phyloP scores from a whole-genome alignment of 176 grass and related monocot genomes.

The Oropetium thomaeum region DNA sequence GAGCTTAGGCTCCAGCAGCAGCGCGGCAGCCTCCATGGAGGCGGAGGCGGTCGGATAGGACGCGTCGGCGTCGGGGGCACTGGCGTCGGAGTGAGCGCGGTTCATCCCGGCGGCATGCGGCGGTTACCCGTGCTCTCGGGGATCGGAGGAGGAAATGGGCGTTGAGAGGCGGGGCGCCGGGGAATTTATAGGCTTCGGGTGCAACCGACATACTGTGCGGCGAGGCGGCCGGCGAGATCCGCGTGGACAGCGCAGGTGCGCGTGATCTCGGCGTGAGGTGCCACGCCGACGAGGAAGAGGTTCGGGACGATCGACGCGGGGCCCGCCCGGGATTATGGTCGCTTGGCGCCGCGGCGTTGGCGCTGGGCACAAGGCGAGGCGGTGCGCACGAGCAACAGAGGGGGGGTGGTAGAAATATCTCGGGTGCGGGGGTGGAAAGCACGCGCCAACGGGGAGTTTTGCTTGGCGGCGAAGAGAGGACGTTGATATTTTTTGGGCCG shows the following conservation, averaged over 20 bases:
- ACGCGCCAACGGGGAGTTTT: conserved; percentile 21
- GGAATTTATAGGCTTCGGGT: conserved; percentile 60
- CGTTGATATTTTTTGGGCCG: conserved; percentile 33
- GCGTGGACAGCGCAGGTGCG: conserved; percentile 14
- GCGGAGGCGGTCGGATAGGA: background rate
- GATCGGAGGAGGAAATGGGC: background rate
- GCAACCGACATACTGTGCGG: conserved; percentile 49
- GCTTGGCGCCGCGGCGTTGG: conserved; percentile 28
- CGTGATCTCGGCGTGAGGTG: background rate
- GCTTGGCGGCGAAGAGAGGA: conserved; percentile 58
- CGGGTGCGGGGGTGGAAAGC: background rate
- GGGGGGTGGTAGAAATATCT: conserved; percentile 20
- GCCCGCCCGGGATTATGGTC: background rate
- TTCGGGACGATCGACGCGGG: background rate
- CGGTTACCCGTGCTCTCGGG: background rate
- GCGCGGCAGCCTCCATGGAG: conserved; percentile 11
- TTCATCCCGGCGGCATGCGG: conserved; percentile 23
- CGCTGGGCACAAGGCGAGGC: background rate
- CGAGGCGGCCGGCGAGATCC: conserved; percentile 9
- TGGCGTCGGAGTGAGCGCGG: background rate
- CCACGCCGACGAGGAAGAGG: background rate
- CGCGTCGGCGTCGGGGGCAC: background rate
- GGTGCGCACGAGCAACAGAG: conserved; percentile 18
- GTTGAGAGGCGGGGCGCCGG: background rate
- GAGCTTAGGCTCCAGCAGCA: conserved; percentile 44